Evolutionary conservation across 2,329 filamentous ascomycete species (phyloP).

Genomic region (Geosmithia morbida): DNA sequence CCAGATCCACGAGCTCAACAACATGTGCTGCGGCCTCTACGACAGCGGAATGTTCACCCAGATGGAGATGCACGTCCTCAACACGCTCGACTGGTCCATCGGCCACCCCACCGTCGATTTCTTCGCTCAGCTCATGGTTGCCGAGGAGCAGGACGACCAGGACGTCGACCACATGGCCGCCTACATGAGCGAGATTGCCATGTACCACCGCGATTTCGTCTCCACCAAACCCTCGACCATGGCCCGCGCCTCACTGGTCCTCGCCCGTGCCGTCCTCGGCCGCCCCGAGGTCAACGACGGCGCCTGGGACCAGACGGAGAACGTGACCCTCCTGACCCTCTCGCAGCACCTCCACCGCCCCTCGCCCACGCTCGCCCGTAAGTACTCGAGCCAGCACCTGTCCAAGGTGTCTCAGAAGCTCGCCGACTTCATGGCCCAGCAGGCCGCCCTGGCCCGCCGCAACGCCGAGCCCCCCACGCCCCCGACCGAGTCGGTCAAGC

Average conservation of each 20-base stretch:
- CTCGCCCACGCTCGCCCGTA: conserved; percentile 41
- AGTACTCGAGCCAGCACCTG: conserved; percentile 40
- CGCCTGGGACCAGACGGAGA: conserved; percentile 64
- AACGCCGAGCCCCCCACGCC: conserved; percentile 42
- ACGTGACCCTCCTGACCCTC: conserved; percentile 46
- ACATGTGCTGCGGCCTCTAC: conserved; percentile 97
- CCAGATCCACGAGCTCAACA: conserved; percentile 91
- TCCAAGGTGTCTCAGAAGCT: conserved; percentile 40
- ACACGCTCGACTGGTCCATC: conserved; percentile 91
- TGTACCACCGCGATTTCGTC: conserved; percentile 96
- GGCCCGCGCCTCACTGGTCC: conserved; percentile 72
- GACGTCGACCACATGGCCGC: conserved; percentile 91
- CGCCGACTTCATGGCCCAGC: conserved; percentile 43
- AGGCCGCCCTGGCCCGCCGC: conserved; percentile 39
- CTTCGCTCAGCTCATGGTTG: conserved; percentile 77
- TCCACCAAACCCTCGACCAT: conserved; percentile 83
- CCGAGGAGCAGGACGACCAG: conserved; percentile 63
- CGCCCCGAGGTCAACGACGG: conserved; percentile 61
- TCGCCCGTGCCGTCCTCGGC: conserved; percentile 75
- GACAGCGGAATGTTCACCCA: conserved; percentile 99
- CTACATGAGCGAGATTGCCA: conserved; percentile 87
- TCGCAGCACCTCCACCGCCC: conserved; percentile 46
- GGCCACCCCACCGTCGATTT: conserved; percentile 93
- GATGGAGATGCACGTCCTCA: conserved; percentile 99
- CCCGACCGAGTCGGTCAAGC: conserved; percentile 33